Evolutionary conservation across 2,329 filamentous ascomycete genomes (phyloP).

Genomic region (Nigrospora sphaerica): DNA sequence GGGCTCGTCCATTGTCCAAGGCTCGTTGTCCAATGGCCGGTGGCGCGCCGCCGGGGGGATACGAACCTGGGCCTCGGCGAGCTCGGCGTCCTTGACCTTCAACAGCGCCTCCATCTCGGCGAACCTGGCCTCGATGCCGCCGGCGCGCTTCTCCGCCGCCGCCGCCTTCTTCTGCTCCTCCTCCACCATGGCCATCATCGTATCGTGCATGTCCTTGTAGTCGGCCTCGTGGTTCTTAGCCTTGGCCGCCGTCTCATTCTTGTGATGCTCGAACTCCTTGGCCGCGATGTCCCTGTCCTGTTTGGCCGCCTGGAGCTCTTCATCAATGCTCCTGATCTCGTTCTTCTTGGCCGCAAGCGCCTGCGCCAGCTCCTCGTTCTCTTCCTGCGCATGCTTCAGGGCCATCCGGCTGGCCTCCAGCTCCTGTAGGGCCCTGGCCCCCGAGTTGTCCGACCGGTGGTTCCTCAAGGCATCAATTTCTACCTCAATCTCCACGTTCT

Average conservation of each 20-base stretch:
- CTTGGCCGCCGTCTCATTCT: conserved; percentile 42
- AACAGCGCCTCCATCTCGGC: conserved; percentile 29
- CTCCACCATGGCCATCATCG: conserved; percentile 52
- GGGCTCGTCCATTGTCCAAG: too few species aligned
- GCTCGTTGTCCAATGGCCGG: conserved; percentile 2
- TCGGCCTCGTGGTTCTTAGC: conserved; percentile 51
- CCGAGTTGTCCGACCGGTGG: conserved; percentile 48
- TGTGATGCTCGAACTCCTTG: conserved; percentile 47
- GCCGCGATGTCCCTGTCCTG: conserved; percentile 21
- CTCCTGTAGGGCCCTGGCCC: conserved; percentile 41
- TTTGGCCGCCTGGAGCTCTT: conserved; percentile 25
- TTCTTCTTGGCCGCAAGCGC: conserved; percentile 22
- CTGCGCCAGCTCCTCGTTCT: conserved; percentile 1
- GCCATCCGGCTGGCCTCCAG: conserved; percentile 29
- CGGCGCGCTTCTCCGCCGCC: conserved; percentile 20
- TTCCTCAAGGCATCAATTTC: conserved; percentile 53
- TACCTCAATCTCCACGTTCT: conserved; percentile 50
- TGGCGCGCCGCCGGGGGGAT: conserved; percentile 5
- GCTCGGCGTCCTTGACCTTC: conserved; percentile 56
- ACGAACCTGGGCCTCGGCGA: conserved; percentile 52
- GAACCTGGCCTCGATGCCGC: conserved; percentile 21
- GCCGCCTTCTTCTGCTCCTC: conserved; percentile 40
- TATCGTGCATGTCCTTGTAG: conserved; percentile 57
- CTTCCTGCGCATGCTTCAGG: conserved; percentile 22
- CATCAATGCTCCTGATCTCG: conserved; percentile 10